Conservation (phyloP, 2,329 filamentous ascomycete species). For the Samsoniella hepiali region DNA sequence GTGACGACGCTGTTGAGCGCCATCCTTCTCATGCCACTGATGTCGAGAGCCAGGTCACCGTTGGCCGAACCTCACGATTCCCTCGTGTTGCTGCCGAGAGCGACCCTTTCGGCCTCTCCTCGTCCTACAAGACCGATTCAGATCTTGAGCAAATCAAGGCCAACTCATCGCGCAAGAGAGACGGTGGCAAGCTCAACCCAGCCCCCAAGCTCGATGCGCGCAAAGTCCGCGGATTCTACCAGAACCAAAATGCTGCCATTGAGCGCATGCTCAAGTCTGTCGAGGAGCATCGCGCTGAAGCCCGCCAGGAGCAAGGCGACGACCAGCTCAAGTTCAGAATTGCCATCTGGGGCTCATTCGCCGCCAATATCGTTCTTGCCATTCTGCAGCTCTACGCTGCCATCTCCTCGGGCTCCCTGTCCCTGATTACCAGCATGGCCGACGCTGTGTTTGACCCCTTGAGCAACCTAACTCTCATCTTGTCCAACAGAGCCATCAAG, state of each 20-base stretch:
- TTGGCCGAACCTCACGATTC: constrained; percentile 39
- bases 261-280: constrained; percentile 88
- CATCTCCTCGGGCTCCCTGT: constrained; percentile 81
- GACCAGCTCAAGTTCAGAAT: constrained; percentile 76
- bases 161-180: constrained; percentile 75
- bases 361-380: constrained; percentile 76
- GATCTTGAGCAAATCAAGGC: constrained; percentile 77
- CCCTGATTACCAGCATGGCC: constrained; percentile 95
- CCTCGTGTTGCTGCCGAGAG: constrained; percentile 61
- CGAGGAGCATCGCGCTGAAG: constrained; percentile 81
- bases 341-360: constrained; percentile 65
- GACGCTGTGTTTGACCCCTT: constrained; percentile 92
- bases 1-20: constrained; percentile 41
- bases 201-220: constrained; percentile 38
- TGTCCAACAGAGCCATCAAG: constrained; percentile 84
- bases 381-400: constrained; percentile 86
- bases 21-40: constrained; percentile 40
- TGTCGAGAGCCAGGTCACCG: constrained; percentile 47
- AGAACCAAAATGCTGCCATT: constrained; percentile 89
- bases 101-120: constrained; percentile 79
- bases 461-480: constrained; percentile 81
- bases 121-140: constrained; percentile 70
- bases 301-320: constrained; percentile 73
- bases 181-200: constrained; percentile 34
- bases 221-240: constrained; percentile 78